Evolutionary conservation across 1,139 yeast genomes (phyloP), one percentile per base, ranked within the genome.

Genomic region (Sugiyamaella novakii): DNA sequence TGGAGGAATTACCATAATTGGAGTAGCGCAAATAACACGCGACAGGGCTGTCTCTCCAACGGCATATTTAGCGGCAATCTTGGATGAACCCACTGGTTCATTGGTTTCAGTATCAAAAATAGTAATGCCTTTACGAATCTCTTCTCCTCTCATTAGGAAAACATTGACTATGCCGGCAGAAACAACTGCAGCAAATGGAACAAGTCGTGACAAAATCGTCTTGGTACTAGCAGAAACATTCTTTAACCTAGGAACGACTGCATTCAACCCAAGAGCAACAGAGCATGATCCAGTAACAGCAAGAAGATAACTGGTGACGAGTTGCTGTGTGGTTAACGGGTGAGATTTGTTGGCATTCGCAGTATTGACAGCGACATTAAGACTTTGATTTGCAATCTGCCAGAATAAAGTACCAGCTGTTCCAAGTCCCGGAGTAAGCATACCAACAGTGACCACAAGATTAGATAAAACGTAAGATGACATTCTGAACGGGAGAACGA

Each of bases 1-100:
- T 1, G 98, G 97, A 1, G 98, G 98, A 19, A 92, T 69, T 18
- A 87, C 98, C 98, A 92, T 92, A 59, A 92, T 79, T 17, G 98
- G 98, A 0, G 98, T 87, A 18, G 98, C 97, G 64, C 89, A 92
- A 60, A 92, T 86, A 45, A 92, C 96, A 64, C 98, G 78, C 46
- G 95, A 86, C 35, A 92, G 82, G 2, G 98, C 98, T 12, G 98
- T 92, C 70, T 92, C 98, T 15, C 95, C 97, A 40, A 92, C 98
- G 0, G 98, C 98, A 55, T 84, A 77, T 49, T 80, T 66, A 0
- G 98, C 98, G 7, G 98, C 98, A 31, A 75, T 79, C 66, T 85
- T 83, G 6, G 97, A 89, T 29, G 74, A 74, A 3, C 98, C 98
- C 17, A 89, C 77, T 37, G 77, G 59, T 51, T 74, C 75, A 40